phyloP scores from a whole-genome alignment of 305 asterid species.

The Rubia tinctorum region DNA sequence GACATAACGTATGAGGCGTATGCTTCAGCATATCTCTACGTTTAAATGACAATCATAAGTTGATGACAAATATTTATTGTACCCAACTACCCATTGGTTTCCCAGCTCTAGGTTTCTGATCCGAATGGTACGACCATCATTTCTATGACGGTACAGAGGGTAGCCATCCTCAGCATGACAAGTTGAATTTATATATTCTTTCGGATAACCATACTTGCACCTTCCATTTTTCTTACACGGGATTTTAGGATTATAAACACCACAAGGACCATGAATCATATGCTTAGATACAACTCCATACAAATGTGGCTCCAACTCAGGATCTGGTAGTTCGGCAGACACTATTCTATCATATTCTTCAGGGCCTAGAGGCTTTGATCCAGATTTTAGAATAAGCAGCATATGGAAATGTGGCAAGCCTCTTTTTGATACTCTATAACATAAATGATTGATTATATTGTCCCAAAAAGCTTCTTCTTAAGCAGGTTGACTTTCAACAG shows the following conservation, averaged over 20 bases:
- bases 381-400: neutral
- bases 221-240: neutral
- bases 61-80: neutral
- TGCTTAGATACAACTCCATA: neutral
- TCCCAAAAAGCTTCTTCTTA: neutral
- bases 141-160: neutral
- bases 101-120: neutral
- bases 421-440: neutral
- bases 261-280: neutral
- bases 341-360: neutral
- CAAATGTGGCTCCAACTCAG: neutral
- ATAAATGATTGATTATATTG: neutral
- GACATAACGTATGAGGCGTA: neutral
- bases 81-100: neutral
- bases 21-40: neutral
- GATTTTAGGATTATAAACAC: neutral
- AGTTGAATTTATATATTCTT: neutral
- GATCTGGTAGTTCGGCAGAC: neutral
- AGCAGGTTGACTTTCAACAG: neutral
- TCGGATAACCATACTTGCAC: neutral
- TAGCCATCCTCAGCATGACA: neutral
- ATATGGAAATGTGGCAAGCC: slow-evolving; percentile 8
- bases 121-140: neutral
- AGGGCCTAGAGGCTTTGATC: neutral
- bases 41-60: neutral